Conservation (phyloP, 2,329 filamentous ascomycete genomes). For the Cladosporium sp. region DNA sequence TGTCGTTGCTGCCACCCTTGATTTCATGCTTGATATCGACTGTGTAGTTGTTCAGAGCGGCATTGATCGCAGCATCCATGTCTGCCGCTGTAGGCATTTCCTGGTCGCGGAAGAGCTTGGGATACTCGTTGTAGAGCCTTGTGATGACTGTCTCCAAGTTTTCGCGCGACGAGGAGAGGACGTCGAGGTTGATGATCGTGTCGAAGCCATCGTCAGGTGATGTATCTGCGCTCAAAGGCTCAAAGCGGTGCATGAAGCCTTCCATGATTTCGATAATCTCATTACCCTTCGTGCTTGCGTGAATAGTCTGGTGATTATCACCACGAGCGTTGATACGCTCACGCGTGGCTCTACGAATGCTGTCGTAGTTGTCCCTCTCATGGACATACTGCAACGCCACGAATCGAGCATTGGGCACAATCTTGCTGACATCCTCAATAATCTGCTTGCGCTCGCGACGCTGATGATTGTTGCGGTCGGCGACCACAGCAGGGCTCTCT, state of each 20-base stretch:
- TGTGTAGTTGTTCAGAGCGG: constrained; percentile 70
- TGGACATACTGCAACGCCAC: constrained; percentile 89
- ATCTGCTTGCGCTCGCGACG: constrained; percentile 83
- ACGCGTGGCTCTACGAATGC: constrained; percentile 70
- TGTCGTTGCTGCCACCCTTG: constrained; percentile 48
- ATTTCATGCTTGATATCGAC: constrained; percentile 74
- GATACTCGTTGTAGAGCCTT: constrained; percentile 71
- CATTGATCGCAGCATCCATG: constrained; percentile 74
- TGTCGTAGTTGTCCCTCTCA: constrained; percentile 62
- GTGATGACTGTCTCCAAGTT: constrained; percentile 79
- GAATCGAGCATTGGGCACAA: constrained; percentile 62
- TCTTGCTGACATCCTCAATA: constrained; percentile 67
- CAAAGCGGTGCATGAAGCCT: constrained; percentile 81
- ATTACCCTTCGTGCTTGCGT: constrained; percentile 68
- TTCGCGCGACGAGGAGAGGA: constrained; percentile 68
- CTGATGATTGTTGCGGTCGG: constrained; percentile 92
- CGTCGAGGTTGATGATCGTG: constrained; percentile 77
- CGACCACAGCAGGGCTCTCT: constrained; percentile 69
- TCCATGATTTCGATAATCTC: constrained; percentile 93
- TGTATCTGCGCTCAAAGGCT: constrained; percentile 63
- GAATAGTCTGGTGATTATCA: constrained; percentile 97
- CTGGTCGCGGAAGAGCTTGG: constrained; percentile 60
- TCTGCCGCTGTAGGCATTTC: constrained; percentile 67
- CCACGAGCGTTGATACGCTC: constrained; percentile 78
- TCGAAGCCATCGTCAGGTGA: constrained; percentile 82